Conservation (phyloP, 2,329 filamentous ascomycete species). For the Monosporascus ibericus region DNA sequence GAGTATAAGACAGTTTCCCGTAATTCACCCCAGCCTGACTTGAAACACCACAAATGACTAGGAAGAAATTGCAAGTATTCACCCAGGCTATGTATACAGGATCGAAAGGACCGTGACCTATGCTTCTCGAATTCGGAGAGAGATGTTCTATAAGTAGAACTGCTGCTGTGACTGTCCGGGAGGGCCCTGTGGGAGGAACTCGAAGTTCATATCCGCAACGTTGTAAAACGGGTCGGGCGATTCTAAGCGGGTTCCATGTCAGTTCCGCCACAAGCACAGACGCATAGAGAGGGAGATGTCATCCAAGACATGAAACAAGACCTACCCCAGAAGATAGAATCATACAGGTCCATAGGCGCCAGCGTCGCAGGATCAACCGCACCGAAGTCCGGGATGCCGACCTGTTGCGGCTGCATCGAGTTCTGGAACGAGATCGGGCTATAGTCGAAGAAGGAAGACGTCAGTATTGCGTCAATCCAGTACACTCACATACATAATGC, state of each 20-base stretch:
- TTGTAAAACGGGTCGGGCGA: slow-evolving; percentile 54
- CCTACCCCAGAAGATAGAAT: slow-evolving; percentile 63
- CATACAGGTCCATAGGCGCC: slow-evolving; percentile 62
- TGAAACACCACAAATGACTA: no score
- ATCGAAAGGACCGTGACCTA: no score
- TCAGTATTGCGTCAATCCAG: no score
- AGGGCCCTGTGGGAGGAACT: slow-evolving; percentile 53
- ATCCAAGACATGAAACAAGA: slow-evolving; percentile 14
- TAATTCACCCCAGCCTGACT: no score
- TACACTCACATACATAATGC: no score
- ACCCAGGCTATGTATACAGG: no score
- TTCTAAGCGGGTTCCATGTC: slow-evolving; percentile 31
- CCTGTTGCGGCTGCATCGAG: slow-evolving; percentile 26
- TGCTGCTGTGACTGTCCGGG: slow-evolving; percentile 50
- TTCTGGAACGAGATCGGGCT: slow-evolving; percentile 15
- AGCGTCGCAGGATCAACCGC: slow-evolving; percentile 50
- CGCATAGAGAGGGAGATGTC: background rate
- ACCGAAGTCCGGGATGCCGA: slow-evolving; percentile 37
- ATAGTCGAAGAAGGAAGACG: no score
- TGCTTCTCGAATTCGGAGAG: no score
- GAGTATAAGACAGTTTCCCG: no score
- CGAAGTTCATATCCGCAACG: slow-evolving; percentile 53
- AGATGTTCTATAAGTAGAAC: slow-evolving; percentile 43
- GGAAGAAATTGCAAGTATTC: no score
- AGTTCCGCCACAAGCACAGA: background rate